These are phyloP conservation scores for Phytophthora chlamydospora DNA, from an alignment of 352 stramenopile species.

Conservation along the genomic window DNA sequence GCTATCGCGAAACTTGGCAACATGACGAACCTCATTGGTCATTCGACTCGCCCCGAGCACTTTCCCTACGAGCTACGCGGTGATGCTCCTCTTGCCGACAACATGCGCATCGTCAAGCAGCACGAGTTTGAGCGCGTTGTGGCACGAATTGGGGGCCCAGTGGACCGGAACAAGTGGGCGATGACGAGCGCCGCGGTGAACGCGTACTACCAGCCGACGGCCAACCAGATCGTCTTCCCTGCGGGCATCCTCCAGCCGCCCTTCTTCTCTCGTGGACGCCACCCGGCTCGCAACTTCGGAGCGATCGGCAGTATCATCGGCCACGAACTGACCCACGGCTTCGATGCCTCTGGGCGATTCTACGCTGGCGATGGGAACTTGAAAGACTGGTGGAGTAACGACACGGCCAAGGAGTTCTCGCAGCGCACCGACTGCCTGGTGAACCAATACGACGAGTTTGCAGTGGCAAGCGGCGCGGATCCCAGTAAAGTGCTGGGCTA, in stretches of 20 bases:
- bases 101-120: constrained; percentile 53
- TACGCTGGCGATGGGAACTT: constrained; percentile 91
- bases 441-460: constrained; percentile 64
- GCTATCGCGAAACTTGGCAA: constrained; percentile 90
- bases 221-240: constrained; percentile 96
- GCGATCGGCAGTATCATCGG: constrained; percentile 94
- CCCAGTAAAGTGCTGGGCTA: constrained; percentile 53
- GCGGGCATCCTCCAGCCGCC: constrained; percentile 95
- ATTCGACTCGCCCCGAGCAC: constrained; percentile 48
- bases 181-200: constrained; percentile 95
- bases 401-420: constrained; percentile 80
- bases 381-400: constrained; percentile 92
- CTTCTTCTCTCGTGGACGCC: constrained; percentile 88
- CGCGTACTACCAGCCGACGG: constrained; percentile 78
- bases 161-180: constrained; percentile 80
- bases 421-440: constrained; percentile 64
- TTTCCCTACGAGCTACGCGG: constrained; percentile 62
- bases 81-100: constrained; percentile 46
- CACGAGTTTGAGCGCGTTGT: constrained; percentile 56
- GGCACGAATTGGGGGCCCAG: constrained; percentile 40
- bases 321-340: constrained; percentile 97
- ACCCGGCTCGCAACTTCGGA: constrained; percentile 93
- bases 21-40: constrained; percentile 78
- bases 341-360: constrained; percentile 93
- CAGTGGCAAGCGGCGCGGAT: constrained; percentile 48